A percentile compares a stretch with the other conserved stretches of the same genome.
Conservation (phyloP, 306 rosid genomes). For the Quercus agrifolia region DNA sequence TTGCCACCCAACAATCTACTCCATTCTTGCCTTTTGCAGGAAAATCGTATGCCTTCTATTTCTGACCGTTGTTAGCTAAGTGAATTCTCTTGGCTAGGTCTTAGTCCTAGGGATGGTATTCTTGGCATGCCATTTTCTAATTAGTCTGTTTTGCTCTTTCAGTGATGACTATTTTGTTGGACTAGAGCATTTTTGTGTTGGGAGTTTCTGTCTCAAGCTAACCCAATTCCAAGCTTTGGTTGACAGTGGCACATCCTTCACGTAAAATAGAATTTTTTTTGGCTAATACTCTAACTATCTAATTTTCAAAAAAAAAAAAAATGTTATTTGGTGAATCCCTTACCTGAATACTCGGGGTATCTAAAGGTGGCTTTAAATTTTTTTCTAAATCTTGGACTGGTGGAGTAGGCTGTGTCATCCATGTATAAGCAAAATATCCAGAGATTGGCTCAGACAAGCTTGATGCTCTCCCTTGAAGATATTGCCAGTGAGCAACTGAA, state of each 20-base stretch:
- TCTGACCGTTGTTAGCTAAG: neutral
- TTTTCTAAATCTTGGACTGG: conserved; percentile 64
- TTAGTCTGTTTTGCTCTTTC: conserved; percentile 25
- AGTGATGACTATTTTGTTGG: conserved; percentile 41
- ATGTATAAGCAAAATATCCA: conserved; percentile 81
- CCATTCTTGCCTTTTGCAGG: conserved; percentile 41
- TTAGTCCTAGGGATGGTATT: conserved; percentile 9
- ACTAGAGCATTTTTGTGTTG: conserved; percentile 51
- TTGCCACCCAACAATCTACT: conserved; percentile 45
- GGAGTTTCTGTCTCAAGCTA: conserved; percentile 46
- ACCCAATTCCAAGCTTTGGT: conserved; percentile 40
- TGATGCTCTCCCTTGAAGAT: conserved; percentile 85
- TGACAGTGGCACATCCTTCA: conserved; percentile 59
- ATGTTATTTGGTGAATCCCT: neutral
- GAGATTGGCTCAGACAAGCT: conserved; percentile 78
- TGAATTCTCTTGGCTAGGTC: neutral
- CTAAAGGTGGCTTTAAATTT: neutral
- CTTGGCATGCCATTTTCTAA: conserved; percentile 7
- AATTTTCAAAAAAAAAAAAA: too few species aligned
- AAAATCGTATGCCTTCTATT: conserved; percentile 35
- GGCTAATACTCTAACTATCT: too few species aligned
- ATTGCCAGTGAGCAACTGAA: conserved; percentile 75
- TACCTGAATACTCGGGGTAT: neutral
- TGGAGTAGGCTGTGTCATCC: conserved; percentile 67
- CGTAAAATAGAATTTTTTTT: neutral